These are phyloP conservation scores for Phialophora tarda DNA, from an alignment of 2,329 filamentous ascomycete species.

Conservation along the genomic window DNA sequence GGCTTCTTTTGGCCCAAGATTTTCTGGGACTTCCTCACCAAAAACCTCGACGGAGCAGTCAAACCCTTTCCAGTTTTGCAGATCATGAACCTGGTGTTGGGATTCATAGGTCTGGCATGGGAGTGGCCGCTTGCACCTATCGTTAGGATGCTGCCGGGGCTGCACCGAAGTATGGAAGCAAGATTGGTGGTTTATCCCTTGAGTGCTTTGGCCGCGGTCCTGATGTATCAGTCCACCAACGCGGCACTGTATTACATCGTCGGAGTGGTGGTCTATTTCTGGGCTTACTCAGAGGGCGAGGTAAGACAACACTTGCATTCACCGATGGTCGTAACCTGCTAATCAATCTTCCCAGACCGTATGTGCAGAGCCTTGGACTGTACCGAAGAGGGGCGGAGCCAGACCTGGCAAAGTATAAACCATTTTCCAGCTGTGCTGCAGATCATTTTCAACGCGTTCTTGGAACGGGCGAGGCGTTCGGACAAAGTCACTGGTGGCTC, in stretches of 20 bases:
- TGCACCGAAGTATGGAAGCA: slow-evolving; percentile 88
- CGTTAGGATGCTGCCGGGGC: slow-evolving; percentile 65
- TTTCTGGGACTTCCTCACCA: slow-evolving; percentile 96
- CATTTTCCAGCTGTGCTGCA: slow-evolving; percentile 12
- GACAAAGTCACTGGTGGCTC: slow-evolving; percentile 3
- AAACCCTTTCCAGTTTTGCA: slow-evolving; percentile 88
- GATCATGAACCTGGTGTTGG: slow-evolving; percentile 84
- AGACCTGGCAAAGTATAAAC: slow-evolving; percentile 38
- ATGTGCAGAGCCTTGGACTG: slow-evolving; percentile 71
- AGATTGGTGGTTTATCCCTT: slow-evolving; percentile 83
- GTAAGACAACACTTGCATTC: slow-evolving; percentile 59
- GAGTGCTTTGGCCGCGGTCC: slow-evolving; percentile 71
- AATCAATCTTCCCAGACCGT: slow-evolving; percentile 59
- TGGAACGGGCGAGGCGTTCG: slow-evolving; percentile 7
- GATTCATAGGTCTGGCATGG: slow-evolving; percentile 77
- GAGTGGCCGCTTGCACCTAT: slow-evolving; percentile 82
- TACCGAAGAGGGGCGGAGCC: slow-evolving; percentile 59
- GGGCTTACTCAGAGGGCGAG: slow-evolving; percentile 97
- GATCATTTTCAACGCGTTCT: neutral
- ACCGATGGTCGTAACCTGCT: slow-evolving; percentile 28
- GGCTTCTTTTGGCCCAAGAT: slow-evolving; percentile 98
- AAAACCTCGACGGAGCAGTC: slow-evolving; percentile 83
- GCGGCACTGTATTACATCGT: slow-evolving; percentile 89
- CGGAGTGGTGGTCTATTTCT: slow-evolving; percentile 87
- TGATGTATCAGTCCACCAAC: slow-evolving; percentile 93